A percentile compares a stretch with the other conserved stretches of the same genome.
These are phyloP conservation scores for Citrullus colocynthis DNA, from an alignment of 306 rosid genomes.

Conservation along the genomic window DNA sequence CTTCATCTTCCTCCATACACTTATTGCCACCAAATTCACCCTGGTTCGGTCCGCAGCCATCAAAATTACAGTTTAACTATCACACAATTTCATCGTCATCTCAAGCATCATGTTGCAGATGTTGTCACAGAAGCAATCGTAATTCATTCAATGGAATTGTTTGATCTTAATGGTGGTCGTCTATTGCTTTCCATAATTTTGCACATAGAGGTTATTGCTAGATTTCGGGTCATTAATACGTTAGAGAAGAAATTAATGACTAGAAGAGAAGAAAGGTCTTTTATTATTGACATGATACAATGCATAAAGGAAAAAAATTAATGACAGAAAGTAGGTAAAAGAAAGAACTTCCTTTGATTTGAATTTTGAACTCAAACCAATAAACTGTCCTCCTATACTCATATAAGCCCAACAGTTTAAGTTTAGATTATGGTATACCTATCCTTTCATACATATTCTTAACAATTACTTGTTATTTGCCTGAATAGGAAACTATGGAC, in stretches of 20 bases:
- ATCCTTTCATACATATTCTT: neutral
- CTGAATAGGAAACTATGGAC: constrained; percentile 28
- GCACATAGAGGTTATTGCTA: neutral
- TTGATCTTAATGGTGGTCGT: neutral
- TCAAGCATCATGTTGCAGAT: neutral
- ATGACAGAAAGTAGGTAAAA: neutral
- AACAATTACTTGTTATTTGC: neutral
- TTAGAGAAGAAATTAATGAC: too few relatives aligned
- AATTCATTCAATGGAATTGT: neutral
- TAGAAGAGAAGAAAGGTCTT: neutral
- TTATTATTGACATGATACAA: neutral
- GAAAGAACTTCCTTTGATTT: too few relatives aligned
- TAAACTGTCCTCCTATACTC: too few relatives aligned
- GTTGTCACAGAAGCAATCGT: neutral
- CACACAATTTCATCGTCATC: neutral
- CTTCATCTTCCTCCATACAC: neutral
- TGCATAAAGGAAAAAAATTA: neutral
- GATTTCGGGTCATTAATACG: too few relatives aligned
- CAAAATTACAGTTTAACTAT: neutral
- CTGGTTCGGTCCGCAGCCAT: neutral
- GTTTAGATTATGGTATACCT: neutral
- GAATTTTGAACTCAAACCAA: neutral
- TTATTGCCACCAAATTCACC: neutral
- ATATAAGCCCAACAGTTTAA: too few relatives aligned
- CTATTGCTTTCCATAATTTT: neutral